Evolutionary conservation across 2,329 filamentous ascomycete species (phyloP), one percentile per base, ranked within the genome.

Genomic region (Ophiocordyceps polyrhachis-furcata): DNA sequence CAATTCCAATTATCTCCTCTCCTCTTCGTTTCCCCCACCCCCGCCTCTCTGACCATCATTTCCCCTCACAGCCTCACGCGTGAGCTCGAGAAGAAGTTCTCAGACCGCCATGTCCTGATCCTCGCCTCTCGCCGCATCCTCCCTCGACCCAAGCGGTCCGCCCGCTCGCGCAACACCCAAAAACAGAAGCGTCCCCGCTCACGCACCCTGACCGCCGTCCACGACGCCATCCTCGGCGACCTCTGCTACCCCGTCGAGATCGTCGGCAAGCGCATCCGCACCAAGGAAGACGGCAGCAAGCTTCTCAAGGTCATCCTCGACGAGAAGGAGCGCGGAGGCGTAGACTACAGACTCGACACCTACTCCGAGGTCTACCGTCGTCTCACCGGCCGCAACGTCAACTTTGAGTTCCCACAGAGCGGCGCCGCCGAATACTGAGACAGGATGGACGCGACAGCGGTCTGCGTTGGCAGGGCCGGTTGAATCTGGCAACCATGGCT

Each of bases 1-100:
- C 6, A 8, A 15, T 2, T 19, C 15, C n/a, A 17, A 4, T n/a
- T n/a, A n/a, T 9, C 35, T 17, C 35, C 8, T 19, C 35, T 38
- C 3, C 14, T 7, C 15, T 19, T 9, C n/a, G 3, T 32, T 12
- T n/a, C n/a, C n/a, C n/a, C n/a, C n/a, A n/a, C n/a, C n/a, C n/a
- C 17, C 17, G 2, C 11, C 15, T 17, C 41, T 12, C 41, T 9
- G n/a, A 9, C 6, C n/a, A 15, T 29, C n/a, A 15, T 29, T 19
- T 13, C n/a, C 23, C 41, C 23, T 48, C 2, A 4, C 47, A 96
- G 89, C 67, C 81, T 98, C 66, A 98, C 91, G 71, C 91, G 91
- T 73, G 91, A 98, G 79, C 88, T 98, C 66, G 91, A 98, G 83
- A 98, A 98, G 87, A 98, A 98, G 78, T 98, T 98, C 86, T 96